A percentile compares a stretch with the other conserved stretches of the same genome.
Conservation (phyloP, 306 rosid genomes). For the Quercus berberidifolia region DNA sequence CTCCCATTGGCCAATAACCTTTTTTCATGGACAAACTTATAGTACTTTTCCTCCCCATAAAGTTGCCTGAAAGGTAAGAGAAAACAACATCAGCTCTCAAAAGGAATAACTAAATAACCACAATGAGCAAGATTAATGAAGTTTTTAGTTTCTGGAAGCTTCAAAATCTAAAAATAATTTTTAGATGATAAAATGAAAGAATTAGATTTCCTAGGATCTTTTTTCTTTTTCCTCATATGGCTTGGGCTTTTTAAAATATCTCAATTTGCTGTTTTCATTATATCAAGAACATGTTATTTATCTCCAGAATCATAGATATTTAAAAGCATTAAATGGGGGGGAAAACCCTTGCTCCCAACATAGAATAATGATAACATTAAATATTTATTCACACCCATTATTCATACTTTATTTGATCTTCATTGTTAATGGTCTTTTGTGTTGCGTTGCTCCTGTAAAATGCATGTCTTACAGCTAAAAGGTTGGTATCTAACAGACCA, state of each 20-base stretch:
- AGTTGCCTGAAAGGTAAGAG: slow-evolving; percentile 46
- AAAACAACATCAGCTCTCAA: not conserved
- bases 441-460: not conserved
- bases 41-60: slow-evolving; percentile 57
- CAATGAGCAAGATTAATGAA: not conserved
- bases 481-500: not conserved
- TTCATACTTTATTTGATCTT: not conserved
- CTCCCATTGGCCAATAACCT: slow-evolving; percentile 15
- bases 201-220: not conserved
- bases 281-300: not conserved
- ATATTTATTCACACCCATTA: not conserved
- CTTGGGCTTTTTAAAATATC: not conserved
- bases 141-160: not conserved
- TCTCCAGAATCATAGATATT: not conserved
- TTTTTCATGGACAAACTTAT: slow-evolving; percentile 31
- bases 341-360: not conserved
- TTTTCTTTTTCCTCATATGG: not conserved
- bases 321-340: not conserved
- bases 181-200: not conserved
- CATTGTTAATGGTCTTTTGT: not conserved
- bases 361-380: not conserved
- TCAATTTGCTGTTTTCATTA: not conserved
- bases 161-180: not conserved
- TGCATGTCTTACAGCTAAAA: not conserved
- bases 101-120: not conserved